Evolutionary conservation across 441 rosid species (phyloP).

Genomic region (Pelargonium myrrhifolium): DNA sequence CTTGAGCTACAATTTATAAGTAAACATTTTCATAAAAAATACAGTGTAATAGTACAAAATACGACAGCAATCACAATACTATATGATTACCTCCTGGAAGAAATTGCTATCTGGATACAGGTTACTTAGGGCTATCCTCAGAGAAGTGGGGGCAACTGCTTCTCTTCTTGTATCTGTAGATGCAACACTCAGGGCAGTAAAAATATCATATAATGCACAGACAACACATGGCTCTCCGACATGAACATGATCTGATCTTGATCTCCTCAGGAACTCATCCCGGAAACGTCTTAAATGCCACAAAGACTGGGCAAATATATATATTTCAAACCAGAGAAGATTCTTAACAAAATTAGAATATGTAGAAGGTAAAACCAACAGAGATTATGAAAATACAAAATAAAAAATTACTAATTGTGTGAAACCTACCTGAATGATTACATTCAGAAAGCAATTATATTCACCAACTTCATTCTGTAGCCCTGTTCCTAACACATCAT

Average conservation of each 20-base stretch:
- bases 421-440: slow-evolving; percentile 75
- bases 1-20: background rate
- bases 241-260: slow-evolving; percentile 64
- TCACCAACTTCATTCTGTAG: slow-evolving; percentile 91
- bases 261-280: slow-evolving; percentile 67
- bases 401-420: too few species aligned
- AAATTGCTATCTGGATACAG: slow-evolving; percentile 83
- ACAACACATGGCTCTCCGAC: slow-evolving; percentile 93
- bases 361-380: background rate
- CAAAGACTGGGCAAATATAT: slow-evolving; percentile 48
- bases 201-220: slow-evolving; percentile 74
- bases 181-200: slow-evolving; percentile 57
- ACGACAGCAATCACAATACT: too few species aligned
- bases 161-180: slow-evolving; percentile 46
- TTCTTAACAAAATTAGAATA: slow-evolving; percentile 14
- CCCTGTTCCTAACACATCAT: slow-evolving; percentile 62
- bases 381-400: too few species aligned
- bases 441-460: slow-evolving; percentile 94
- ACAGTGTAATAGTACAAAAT: background rate
- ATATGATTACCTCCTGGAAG: slow-evolving; percentile 69
- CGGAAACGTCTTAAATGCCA: slow-evolving; percentile 86
- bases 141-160: slow-evolving; percentile 77
- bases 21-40: background rate
- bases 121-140: slow-evolving; percentile 84
- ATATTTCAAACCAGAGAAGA: slow-evolving; percentile 17